Base-by-base conservation (phyloP, 495 filamentous ascomycete genomes). In the Umbilicaria muhlenbergii region DNA sequence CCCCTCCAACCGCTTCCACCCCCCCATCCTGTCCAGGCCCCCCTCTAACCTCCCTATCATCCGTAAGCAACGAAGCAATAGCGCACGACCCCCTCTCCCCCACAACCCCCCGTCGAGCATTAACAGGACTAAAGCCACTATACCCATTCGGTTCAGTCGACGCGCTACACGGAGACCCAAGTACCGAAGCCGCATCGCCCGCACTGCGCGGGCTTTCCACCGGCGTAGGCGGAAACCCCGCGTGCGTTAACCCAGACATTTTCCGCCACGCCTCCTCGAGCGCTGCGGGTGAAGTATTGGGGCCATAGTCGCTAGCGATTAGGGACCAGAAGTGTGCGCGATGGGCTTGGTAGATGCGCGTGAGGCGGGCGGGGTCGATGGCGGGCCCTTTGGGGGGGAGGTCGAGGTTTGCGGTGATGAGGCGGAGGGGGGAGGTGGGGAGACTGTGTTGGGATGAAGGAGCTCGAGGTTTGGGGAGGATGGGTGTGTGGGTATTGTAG, bases 241-340 rank as follows among this genome's bases (percentile, higher is more conserved):
- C 38, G 38, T 8, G 16, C 32, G 5, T 38, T 8, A 16, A 39
- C 38, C 13, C 50, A 24, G 15, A 34, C 28, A 32, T 10, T 15
- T 8, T 45, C 46, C 41, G 43, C 81, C 81, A 86, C 7, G 77
- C 73, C 47, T 78, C 72, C 57, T 85, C 81, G 13, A 86, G 66
- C 13, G 75, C 64, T 16, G 71, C 64, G 11, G 78, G 75, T 36
- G 75, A 76, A 4, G 78, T 67, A 34, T 74, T 71, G 3, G 59
- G 51, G 39, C 81, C 81, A 46, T 88, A 88, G 41, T 81, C 77
- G 32, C 69, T 59, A 16, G 83, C 81, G 32, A 88, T 71, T 34
- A 68, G 68, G 37, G 67, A 67, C 83, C 83, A 88, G 58, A 88
- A 87, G 11, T 73, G 71, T 32, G 70, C 63, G 31, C 80, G 73